Percentiles rank a stretch among this genome's conserved stretches.
Evolutionary conservation across 1,284 basidiomycete species (phyloP).

Genomic region (Mycena sp.): DNA sequence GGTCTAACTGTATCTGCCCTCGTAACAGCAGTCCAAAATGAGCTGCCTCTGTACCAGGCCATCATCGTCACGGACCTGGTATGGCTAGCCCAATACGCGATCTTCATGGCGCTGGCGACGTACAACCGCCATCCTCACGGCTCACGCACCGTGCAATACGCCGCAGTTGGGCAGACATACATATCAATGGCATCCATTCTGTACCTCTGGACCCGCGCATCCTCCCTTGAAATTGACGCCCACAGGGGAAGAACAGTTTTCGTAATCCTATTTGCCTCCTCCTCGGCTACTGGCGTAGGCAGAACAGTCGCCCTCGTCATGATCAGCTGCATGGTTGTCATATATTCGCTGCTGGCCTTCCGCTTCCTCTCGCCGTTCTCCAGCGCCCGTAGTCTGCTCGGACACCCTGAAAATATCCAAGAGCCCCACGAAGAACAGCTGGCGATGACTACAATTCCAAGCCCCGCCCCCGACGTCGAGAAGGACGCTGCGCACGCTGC

Average conservation of each 20-base stretch:
- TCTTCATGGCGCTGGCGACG: constrained; percentile 27
- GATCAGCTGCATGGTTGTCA: background rate
- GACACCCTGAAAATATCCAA: too few relatives aligned
- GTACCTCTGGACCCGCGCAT: constrained; percentile 20
- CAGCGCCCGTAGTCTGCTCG: background rate
- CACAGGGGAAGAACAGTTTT: background rate
- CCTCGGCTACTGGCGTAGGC: background rate
- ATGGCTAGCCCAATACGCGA: constrained; percentile 27
- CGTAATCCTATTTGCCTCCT: background rate
- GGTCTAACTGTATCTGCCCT: constrained; percentile 26
- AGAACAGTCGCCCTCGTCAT: background rate
- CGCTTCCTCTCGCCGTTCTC: background rate
- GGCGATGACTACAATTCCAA: background rate
- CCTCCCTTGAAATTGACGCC: background rate
- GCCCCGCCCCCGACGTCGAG: too few relatives aligned
- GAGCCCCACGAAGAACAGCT: background rate
- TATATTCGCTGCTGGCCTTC: background rate
- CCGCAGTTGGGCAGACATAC: constrained; percentile 21
- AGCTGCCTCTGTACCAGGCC: constrained; percentile 25
- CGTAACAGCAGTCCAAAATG: constrained; percentile 13
- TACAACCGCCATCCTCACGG: constrained; percentile 17
- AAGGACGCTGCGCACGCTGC: background rate
- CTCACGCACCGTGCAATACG: constrained; percentile 19
- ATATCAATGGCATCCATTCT: constrained; percentile 12
- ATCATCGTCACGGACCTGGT: constrained; percentile 27